phyloP scores from a whole-genome alignment of 78 protist species.

The Dictyostelium brefeldianum region DNA sequence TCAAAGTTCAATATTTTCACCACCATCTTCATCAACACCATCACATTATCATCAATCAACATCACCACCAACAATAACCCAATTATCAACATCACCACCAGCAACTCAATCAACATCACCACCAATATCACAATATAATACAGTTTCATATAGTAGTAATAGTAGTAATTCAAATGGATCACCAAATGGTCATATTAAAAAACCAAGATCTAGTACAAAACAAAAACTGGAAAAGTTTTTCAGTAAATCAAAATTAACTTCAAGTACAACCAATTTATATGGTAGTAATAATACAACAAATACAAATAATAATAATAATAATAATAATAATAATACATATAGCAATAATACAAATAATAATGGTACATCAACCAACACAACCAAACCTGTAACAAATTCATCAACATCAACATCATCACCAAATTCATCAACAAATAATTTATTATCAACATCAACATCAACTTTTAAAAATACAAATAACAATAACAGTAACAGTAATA shows the following conservation, averaged over 20 bases:
- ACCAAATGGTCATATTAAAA: constrained; percentile 14
- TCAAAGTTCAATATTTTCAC: background rate
- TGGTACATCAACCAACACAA: background rate
- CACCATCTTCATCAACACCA: background rate
- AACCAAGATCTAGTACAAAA: constrained; percentile 60
- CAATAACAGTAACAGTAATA: background rate
- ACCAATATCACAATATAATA: background rate
- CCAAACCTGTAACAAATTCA: constrained; percentile 15
- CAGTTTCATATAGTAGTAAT: constrained; percentile 8
- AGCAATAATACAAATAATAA: background rate
- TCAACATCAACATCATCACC: background rate
- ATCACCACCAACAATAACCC: background rate
- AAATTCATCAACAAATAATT: background rate
- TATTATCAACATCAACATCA: background rate
- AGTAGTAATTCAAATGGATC: background rate
- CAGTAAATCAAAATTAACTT: constrained; percentile 16
- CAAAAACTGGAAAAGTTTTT: constrained; percentile 33
- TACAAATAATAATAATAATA: no score
- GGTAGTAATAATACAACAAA: no score
- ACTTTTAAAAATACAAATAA: background rate
- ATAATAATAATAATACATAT: background rate
- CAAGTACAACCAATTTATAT: background rate
- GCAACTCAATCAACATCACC: background rate
- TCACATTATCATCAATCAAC: background rate
- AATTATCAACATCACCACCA: background rate